Evolutionary conservation across 345 rosid genomes (phyloP).

Genomic region (Streptanthus diversifolius): DNA sequence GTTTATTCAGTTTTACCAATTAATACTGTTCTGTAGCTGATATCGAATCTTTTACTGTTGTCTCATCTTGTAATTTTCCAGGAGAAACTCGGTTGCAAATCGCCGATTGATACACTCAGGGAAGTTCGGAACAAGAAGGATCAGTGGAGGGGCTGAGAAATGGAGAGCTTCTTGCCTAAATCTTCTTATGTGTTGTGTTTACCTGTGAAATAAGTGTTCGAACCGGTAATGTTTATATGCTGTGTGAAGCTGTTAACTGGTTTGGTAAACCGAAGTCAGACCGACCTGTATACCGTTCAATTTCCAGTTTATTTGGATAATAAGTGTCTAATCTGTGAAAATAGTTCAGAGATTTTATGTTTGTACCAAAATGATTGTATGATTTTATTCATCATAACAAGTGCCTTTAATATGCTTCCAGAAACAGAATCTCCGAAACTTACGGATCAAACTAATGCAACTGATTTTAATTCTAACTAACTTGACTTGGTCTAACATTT

Average conservation of each 20-base stretch:
- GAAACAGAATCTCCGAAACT: no score
- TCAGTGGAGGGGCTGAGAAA: slow-evolving; percentile 63
- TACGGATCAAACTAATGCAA: no score
- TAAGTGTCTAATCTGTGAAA: no score
- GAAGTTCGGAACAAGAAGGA: slow-evolving; percentile 63
- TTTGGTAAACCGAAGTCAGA: background rate
- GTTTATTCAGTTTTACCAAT: background rate
- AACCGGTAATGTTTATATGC: background rate
- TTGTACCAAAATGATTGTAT: no score
- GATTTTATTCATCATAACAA: no score
- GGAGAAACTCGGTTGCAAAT: slow-evolving; percentile 54
- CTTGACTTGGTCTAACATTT: no score
- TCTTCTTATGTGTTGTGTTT: slow-evolving; percentile 10
- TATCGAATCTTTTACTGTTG: background rate
- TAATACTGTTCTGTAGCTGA: background rate
- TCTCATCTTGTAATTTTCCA: slow-evolving; percentile 18
- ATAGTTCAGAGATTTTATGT: no score
- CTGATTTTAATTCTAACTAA: no score
- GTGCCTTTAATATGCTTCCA: no score
- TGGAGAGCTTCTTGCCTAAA: background rate
- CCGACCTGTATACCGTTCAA: slow-evolving; percentile 6
- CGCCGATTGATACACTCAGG: slow-evolving; percentile 65
- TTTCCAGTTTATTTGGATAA: background rate
- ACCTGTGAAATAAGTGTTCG: background rate
- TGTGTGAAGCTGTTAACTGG: background rate